These are phyloP conservation scores for Colletotrichum chlorophyti DNA, from an alignment of 2,329 filamentous ascomycete genomes.

Conservation along the genomic window DNA sequence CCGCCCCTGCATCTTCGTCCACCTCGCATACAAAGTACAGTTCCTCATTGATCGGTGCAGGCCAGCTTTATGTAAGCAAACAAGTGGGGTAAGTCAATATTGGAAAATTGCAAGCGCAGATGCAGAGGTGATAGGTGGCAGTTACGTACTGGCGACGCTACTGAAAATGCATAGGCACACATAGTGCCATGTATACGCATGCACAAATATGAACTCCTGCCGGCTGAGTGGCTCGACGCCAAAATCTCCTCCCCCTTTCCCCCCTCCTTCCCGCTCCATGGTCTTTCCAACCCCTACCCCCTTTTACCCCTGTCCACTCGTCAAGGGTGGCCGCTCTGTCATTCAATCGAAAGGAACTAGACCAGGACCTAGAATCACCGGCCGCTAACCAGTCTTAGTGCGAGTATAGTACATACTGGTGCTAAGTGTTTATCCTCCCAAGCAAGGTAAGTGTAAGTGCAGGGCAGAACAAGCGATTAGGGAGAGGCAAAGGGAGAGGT, in stretches of 20 bases:
- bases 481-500: too few relatives aligned
- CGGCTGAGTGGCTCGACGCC: slow-evolving; percentile 25
- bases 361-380: not conserved
- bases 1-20: too few relatives aligned
- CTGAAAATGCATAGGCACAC: not conserved
- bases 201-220: not conserved
- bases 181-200: not conserved
- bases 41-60: too few relatives aligned
- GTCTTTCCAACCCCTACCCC: too few relatives aligned
- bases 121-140: not conserved
- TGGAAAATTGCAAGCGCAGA: too few relatives aligned
- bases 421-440: too few relatives aligned
- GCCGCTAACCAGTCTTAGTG: slow-evolving; percentile 22
- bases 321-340: slow-evolving; percentile 3
- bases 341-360: too few relatives aligned
- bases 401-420: not conserved
- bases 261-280: slow-evolving; percentile 14
- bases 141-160: too few relatives aligned
- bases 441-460: not conserved
- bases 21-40: too few relatives aligned
- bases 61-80: not conserved
- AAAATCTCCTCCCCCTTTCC: slow-evolving; percentile 27
- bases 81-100: not conserved
- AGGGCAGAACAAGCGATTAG: too few relatives aligned
- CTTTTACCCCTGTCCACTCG: slow-evolving; percentile 14